Base-by-base conservation (phyloP, 2,329 filamentous ascomycete genomes). In the Aspergillus vadensis region DNA sequence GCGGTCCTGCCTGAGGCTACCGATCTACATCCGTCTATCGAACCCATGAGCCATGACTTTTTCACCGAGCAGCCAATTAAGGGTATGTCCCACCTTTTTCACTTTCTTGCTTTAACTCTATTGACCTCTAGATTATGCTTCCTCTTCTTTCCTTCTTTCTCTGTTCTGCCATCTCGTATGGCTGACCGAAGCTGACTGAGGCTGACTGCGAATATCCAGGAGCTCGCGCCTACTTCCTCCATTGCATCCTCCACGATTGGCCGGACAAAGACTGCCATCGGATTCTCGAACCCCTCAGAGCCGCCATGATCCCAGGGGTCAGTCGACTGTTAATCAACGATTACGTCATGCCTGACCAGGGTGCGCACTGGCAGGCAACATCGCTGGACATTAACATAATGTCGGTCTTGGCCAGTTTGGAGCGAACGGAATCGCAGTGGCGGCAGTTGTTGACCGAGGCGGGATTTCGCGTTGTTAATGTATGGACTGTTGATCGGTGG, bases 41-140 rank as follows among this genome's bases (percentile, higher is more conserved):
- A 72, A 60, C 4, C 64, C 5, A 76, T 82, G 73, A 67, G 68
- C 2, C 74, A 83, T 58, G 78, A 83, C 62, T 83, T 83, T 59
- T 76, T 77, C 56, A 79, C 72, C 0, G 73, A 77, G 49, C 80
- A 83, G 61, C 80, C 78, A 0, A 64, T 83, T 5, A 79, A 80
- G 60, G 78, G 76, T 74, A 67, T 21, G 36, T 5, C 2, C 7
- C 25, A 25, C 2, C 25, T 8, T 25, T 25, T 25, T 25, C 25
- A 25, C 8, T 25, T 2, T 6, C 25, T 25, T 25, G 8, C 8
- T 25, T 6, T 25, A 25, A 8, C 7, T 25, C 23, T 6, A 25
- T 25, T 8, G 25, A 25, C 7, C 25, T 25, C 6, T 25, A n/a
- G n/a, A n/a, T 25, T 25, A 25, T 25, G 7, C 7, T 25, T 25